Evolutionary conservation across 2,329 filamentous ascomycete species (phyloP).

Genomic region (Ceratocystiopsis brevicomis): DNA sequence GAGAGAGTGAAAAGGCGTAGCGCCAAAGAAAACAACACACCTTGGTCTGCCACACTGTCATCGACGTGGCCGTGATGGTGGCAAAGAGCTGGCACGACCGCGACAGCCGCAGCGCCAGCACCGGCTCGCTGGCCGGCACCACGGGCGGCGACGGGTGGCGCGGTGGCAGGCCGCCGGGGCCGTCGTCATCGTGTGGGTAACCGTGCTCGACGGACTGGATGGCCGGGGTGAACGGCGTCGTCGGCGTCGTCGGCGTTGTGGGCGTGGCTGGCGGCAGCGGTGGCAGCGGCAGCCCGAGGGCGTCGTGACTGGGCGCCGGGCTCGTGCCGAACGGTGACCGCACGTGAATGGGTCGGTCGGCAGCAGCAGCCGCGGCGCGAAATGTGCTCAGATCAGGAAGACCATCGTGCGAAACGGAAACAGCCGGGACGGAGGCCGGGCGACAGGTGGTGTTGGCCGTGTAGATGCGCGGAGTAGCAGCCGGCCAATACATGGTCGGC

Average conservation of each 20-base stretch:
- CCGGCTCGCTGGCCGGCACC: constrained; percentile 38
- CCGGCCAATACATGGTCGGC: constrained; percentile 71
- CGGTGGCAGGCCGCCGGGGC: constrained; percentile 12
- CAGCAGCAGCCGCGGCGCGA: constrained; percentile 4
- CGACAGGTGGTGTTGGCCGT: constrained; percentile 51
- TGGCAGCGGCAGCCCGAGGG: constrained; percentile 16
- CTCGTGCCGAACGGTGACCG: constrained; percentile 10
- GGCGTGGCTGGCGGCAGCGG: constrained; percentile 27
- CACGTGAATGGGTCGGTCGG: constrained; percentile 5
- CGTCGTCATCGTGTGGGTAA: constrained; percentile 18
- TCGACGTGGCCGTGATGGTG: constrained; percentile 64
- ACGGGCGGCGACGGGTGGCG: constrained; percentile 5
- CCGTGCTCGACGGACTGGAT: constrained; percentile 41
- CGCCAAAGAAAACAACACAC: constrained; percentile 24
- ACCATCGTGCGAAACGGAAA: constrained; percentile 43
- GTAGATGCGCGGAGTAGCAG: constrained; percentile 68
- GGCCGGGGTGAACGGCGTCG: constrained; percentile 36
- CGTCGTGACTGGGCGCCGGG: constrained; percentile 15
- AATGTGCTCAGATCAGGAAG: constrained; percentile 15
- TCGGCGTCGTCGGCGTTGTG: not conserved
- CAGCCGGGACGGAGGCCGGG: constrained; percentile 29
- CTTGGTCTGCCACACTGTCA: constrained; percentile 95
- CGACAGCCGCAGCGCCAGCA: constrained; percentile 59
- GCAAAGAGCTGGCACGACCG: constrained; percentile 69
- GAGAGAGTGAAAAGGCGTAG: not conserved